These are phyloP conservation scores for Allomyces macrogynus DNA, from an alignment of 192 early-diverging fungal genomes.

Conservation along the genomic window DNA sequence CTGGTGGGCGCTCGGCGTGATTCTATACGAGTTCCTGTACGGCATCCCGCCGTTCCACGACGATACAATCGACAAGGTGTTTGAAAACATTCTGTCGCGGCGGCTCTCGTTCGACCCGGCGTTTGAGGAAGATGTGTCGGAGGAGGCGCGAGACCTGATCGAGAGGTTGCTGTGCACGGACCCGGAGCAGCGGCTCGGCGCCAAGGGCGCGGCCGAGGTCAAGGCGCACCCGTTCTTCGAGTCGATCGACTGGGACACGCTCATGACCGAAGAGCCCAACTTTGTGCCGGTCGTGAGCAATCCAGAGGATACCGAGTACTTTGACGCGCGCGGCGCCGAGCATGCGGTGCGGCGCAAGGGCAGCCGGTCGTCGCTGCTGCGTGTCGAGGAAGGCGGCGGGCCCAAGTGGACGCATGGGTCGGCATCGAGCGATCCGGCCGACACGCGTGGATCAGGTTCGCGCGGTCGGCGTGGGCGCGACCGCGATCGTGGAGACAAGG, in stretches of 20 bases:
- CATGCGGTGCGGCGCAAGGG: no score
- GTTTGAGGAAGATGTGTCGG: constrained; percentile 35
- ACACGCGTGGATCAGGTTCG: constrained; percentile 5
- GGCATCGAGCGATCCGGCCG: no score
- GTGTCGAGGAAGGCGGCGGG: no score
- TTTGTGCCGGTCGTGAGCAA: constrained; percentile 63
- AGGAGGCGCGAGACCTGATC: constrained; percentile 61
- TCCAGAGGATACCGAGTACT: constrained; percentile 78
- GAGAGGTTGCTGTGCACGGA: constrained; percentile 46
- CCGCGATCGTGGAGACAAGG: not conserved
- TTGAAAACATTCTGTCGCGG: constrained; percentile 59
- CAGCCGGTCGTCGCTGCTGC: no score
- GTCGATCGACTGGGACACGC: constrained; percentile 45
- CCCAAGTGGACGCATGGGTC: no score
- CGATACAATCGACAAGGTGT: constrained; percentile 50
- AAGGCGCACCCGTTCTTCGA: constrained; percentile 56
- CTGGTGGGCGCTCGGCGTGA: constrained; percentile 82
- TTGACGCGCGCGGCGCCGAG: constrained; percentile 67
- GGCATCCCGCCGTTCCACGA: constrained; percentile 72
- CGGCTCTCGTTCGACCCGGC: constrained; percentile 55
- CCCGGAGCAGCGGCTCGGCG: constrained; percentile 42
- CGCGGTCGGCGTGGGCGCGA: constrained; percentile 9
- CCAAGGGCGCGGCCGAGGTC: constrained; percentile 51
- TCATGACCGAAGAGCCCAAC: constrained; percentile 37
- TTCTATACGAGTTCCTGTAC: constrained; percentile 67